phyloP scores from a whole-genome alignment of 371 early-diverging fungal species.

The Saksenaea vasiformis region DNA sequence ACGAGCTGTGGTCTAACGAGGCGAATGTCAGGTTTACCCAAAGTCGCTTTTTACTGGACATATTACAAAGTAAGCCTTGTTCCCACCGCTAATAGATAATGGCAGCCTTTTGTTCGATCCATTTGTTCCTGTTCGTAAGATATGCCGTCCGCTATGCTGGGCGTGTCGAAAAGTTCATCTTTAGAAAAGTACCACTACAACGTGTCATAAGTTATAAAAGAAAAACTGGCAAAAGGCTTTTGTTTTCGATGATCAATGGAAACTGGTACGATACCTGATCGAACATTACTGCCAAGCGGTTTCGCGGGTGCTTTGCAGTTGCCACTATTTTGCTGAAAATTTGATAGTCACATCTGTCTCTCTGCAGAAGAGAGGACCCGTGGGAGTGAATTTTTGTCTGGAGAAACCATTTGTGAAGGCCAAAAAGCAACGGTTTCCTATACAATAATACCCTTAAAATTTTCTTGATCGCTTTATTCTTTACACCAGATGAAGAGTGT shows the following conservation, averaged over 20 bases:
- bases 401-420: too few relatives aligned
- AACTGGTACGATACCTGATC: conserved; percentile 7
- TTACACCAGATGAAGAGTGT: too few relatives aligned
- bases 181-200: conserved; percentile 69
- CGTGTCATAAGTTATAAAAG: too few relatives aligned
- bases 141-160: conserved; percentile 54
- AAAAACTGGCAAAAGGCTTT: neutral
- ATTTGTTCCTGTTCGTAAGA: conserved; percentile 56
- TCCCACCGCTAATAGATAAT: conserved; percentile 66
- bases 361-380: too few relatives aligned
- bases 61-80: conserved; percentile 62
- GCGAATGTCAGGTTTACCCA: neutral
- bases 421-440: too few relatives aligned
- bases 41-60: neutral
- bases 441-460: too few relatives aligned
- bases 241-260: neutral
- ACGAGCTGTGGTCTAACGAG: conserved; percentile 61
- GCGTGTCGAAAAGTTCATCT: conserved; percentile 68
- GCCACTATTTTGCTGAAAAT: too few relatives aligned
- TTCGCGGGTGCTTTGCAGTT: neutral
- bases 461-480: too few relatives aligned
- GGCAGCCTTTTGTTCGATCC: conserved; percentile 65
- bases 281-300: conserved; percentile 1
- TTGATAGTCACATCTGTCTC: too few relatives aligned
- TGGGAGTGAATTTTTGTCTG: neutral